Evolutionary conservation across 345 rosid genomes (phyloP).

Genomic region (Eucalyptus leucophloia): DNA sequence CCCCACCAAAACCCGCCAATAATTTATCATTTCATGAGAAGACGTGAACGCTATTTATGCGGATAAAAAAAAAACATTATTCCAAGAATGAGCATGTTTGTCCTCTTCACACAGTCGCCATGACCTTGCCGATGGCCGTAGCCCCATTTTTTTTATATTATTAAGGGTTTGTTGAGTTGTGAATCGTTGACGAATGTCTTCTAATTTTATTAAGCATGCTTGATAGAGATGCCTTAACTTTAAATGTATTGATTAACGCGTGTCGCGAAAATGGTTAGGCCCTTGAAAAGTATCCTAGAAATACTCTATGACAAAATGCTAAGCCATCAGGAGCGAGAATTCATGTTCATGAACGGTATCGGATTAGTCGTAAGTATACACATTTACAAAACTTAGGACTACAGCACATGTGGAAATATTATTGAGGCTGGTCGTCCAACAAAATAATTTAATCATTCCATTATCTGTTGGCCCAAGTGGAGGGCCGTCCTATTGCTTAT

Average conservation of each 20-base stretch:
- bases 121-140: background rate
- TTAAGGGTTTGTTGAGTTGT: background rate
- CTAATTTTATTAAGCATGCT: background rate
- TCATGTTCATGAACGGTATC: background rate
- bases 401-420: background rate
- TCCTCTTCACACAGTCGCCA: background rate
- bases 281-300: background rate
- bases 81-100: conserved; percentile 37
- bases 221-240: background rate
- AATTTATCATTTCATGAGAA: background rate
- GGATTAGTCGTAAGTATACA: background rate
- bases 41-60: conserved; percentile 2
- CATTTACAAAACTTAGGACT: background rate
- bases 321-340: background rate
- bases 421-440: background rate
- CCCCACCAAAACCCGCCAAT: background rate
- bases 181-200: background rate
- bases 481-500: background rate
- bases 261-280: background rate
- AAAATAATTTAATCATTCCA: background rate
- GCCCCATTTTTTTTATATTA: background rate
- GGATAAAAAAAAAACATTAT: conserved; percentile 6
- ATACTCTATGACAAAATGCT: background rate
- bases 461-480: background rate
- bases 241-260: background rate